Evolutionary conservation across 2,329 filamentous ascomycete species (phyloP), one percentile per base, ranked within the genome.

Genomic region (Chalaropsis ovoidea): DNA sequence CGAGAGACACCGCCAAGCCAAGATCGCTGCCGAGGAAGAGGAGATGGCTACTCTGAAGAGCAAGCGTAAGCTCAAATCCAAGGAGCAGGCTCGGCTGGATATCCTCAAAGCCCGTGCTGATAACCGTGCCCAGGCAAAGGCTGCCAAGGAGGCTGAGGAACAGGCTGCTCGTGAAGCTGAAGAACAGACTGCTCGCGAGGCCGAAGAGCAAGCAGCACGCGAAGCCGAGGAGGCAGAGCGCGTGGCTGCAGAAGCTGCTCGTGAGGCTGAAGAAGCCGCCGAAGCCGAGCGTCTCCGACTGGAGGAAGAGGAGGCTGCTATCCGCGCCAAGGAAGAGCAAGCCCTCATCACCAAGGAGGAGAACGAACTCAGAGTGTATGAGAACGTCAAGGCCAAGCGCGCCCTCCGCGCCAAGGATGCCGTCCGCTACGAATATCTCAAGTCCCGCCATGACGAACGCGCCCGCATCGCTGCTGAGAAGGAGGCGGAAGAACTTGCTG

Each of bases 61-160:
- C 6, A 68, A 68, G 52, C 60, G 42, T 31, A 68, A 65, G 60
- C 61, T 52, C 31, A 65, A 61, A 52, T 15, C 52, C 15, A 65
- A 65, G 13, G 66, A 68, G 13, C 49, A 61, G 10, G 31, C 39
- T 7, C 66, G 66, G 5, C 45, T 68, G 11, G 64, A 69, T 60
- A 71, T 70, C 11, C 71, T 69, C 15, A 61, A 73, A 60, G 73
- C 71, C 19, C 70, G 72, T 17, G 72, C 73, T 41, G 68, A 35
- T 1, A 35, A 27, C 10, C 61, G 63, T 24, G 35, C 60, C 8
- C 27, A 63, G 27, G 66, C 60, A 19, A 42, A 64, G 52, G 64
- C 63, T 8, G 61, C 41, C 13, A 70, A 73, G 22, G 70, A 70
- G 47, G 72, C 72, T 11, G 74, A 76, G 64, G 72, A 73, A 54